Evolutionary conservation across 2,329 filamentous ascomycete species (phyloP).

Genomic region (Colletotrichum kahawae): DNA sequence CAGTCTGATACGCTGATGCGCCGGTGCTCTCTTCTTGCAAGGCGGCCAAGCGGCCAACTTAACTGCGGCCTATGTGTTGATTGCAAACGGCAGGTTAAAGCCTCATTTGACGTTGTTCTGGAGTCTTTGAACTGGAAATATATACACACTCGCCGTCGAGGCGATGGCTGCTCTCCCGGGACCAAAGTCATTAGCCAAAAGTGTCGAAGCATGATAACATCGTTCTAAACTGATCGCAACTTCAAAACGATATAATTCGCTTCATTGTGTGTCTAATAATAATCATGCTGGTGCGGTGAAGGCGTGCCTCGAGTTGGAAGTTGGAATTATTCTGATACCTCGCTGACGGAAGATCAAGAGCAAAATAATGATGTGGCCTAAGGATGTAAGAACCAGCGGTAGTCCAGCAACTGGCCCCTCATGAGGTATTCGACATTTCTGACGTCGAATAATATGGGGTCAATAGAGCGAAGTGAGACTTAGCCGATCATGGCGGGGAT

Average conservation of each 20-base stretch:
- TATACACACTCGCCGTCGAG: background rate
- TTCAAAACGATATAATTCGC: background rate
- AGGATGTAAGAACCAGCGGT: background rate
- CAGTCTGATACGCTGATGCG: too few species aligned
- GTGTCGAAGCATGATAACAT: background rate
- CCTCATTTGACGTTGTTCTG: too few species aligned
- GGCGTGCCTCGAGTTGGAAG: too few species aligned
- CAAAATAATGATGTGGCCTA: background rate
- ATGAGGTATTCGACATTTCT: background rate
- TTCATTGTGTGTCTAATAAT: background rate
- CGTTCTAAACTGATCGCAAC: background rate
- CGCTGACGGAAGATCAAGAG: background rate
- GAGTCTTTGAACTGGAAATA: background rate
- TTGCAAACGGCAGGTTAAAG: too few species aligned
- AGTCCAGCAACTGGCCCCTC: background rate
- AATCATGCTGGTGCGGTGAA: too few species aligned
- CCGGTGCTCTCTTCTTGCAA: too few species aligned
- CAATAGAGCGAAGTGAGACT: background rate
- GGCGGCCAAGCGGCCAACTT: too few species aligned
- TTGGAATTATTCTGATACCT: background rate
- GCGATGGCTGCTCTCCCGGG: background rate
- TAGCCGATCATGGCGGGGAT: background rate
- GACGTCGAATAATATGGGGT: background rate
- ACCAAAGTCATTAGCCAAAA: background rate
- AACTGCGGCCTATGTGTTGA: too few species aligned